Evolutionary conservation across 495 filamentous ascomycete genomes (phyloP).

Genomic region (Cetradonia linearis): DNA sequence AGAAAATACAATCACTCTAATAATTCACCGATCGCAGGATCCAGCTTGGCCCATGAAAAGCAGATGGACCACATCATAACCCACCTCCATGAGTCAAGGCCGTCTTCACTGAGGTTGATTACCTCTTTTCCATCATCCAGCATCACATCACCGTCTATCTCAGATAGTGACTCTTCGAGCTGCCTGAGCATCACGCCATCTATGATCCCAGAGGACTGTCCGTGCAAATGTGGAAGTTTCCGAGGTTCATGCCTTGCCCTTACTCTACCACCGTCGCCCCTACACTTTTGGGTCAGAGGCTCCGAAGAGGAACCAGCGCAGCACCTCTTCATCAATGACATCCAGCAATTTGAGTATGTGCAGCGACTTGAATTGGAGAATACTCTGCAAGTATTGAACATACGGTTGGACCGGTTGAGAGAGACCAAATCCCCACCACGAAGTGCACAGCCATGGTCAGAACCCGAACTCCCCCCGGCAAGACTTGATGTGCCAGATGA

Average conservation of each 20-base stretch:
- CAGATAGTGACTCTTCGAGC: background rate
- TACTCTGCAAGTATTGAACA: background rate
- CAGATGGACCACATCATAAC: slow-evolving; percentile 1
- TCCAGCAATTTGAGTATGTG: background rate
- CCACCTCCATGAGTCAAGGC: background rate
- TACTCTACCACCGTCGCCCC: slow-evolving; percentile 2
- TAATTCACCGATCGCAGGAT: background rate
- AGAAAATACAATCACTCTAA: background rate
- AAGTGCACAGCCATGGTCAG: slow-evolving; percentile 1
- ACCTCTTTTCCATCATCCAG: background rate
- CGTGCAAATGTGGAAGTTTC: slow-evolving; percentile 5
- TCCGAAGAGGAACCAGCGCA: background rate
- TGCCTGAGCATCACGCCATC: background rate
- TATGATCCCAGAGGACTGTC: background rate
- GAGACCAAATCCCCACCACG: background rate
- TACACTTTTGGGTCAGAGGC: background rate
- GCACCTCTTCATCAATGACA: background rate
- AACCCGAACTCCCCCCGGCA: background rate
- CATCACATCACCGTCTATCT: background rate
- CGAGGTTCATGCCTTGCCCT: background rate
- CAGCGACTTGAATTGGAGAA: background rate
- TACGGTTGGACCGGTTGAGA: slow-evolving; percentile 2
- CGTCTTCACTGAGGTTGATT: background rate
- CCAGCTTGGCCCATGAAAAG: background rate
- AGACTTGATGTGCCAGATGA: background rate